Evolutionary conservation across 331 rosid genomes (phyloP).

Genomic region (Acacia pycnantha): DNA sequence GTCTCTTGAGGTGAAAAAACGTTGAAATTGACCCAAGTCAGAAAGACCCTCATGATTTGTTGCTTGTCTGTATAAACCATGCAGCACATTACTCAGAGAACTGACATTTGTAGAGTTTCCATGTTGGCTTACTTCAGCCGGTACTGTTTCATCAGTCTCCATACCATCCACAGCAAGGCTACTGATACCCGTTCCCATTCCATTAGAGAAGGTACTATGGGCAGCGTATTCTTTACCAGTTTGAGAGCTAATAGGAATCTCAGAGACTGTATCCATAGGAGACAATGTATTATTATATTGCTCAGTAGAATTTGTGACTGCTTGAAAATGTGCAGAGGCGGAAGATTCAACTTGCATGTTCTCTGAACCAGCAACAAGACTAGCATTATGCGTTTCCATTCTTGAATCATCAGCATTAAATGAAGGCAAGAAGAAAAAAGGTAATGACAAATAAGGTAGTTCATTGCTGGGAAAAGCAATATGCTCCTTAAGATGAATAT

Average conservation of each 20-base stretch:
- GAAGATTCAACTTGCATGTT: slow-evolving; percentile 64
- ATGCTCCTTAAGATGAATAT: slow-evolving; percentile 66
- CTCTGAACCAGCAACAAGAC: slow-evolving; percentile 52
- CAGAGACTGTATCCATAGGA: slow-evolving; percentile 56
- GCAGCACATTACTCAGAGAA: slow-evolving; percentile 58
- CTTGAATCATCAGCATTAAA: slow-evolving; percentile 63
- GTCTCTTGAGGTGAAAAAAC: slow-evolving; percentile 59
- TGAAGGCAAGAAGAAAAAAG: slow-evolving; percentile 72
- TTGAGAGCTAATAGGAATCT: slow-evolving; percentile 41
- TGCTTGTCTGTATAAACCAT: slow-evolving; percentile 45
- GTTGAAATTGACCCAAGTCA: slow-evolving; percentile 56
- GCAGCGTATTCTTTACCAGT: slow-evolving; percentile 32
- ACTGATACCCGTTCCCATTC: slow-evolving; percentile 37
- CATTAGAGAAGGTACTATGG: slow-evolving; percentile 36
- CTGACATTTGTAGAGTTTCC: slow-evolving; percentile 43
- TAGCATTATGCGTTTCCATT: slow-evolving; percentile 51
- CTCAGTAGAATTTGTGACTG: slow-evolving; percentile 68
- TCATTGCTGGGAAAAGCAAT: slow-evolving; percentile 59
- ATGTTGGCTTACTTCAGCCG: slow-evolving; percentile 43
- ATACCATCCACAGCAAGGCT: slow-evolving; percentile 48
- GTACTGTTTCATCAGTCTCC: slow-evolving; percentile 67
- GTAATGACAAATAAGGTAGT: slow-evolving; percentile 64
- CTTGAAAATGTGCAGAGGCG: slow-evolving; percentile 59
- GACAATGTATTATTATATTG: slow-evolving; percentile 69
- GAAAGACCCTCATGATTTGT: slow-evolving; percentile 32